Evolutionary conservation across 495 filamentous ascomycete species (phyloP), one percentile per base, ranked within the genome.

Genomic region (Hypomontagnella monticulosa): DNA sequence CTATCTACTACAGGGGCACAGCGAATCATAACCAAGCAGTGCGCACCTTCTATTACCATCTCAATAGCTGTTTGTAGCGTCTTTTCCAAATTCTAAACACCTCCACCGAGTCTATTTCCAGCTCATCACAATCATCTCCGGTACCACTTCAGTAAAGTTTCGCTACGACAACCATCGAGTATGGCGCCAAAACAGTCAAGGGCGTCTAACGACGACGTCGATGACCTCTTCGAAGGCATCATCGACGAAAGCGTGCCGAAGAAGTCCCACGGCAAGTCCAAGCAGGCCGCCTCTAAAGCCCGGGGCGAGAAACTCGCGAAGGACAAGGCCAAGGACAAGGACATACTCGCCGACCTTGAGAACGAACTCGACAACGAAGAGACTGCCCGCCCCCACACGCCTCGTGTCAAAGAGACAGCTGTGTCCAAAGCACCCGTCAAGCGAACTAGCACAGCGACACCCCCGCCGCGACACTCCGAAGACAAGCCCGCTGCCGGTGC

Each of bases 311-410:
- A 76, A 47, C 79, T 76, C 43, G 80, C 83, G 63, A 78, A 87
- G 51, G n/a, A n/a, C n/a, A n/a, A n/a, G n/a, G n/a, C n/a, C n/a
- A n/a, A n/a, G n/a, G n/a, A n/a, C n/a, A n/a, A n/a, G n/a, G 93
- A 97, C 69, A 83, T 91, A 53, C 87, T 99, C 37, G 91, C 92
- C 44, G 93, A 97, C 62, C 86, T 99, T 57, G 91, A 91, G 71
- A 87, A 88, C 59, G 75, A 84, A 66, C 87, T 96, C 51, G 83
- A 76, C 57, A 87, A 88, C 51, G 80, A 86, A 57, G 85, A 90
- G 67, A 84, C 88, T 32, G 82, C 86, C 3, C 87, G 94, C 34
- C 89, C 94, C 4, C 88, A 91, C 61, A 99, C 95, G 0, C 95
- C 95, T 34, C 87, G 91, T 40, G 73, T 91, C 49, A 89, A 88